Base-by-base conservation (phyloP, 2,329 filamentous ascomycete genomes). In the Aspergillus luchuensis region DNA sequence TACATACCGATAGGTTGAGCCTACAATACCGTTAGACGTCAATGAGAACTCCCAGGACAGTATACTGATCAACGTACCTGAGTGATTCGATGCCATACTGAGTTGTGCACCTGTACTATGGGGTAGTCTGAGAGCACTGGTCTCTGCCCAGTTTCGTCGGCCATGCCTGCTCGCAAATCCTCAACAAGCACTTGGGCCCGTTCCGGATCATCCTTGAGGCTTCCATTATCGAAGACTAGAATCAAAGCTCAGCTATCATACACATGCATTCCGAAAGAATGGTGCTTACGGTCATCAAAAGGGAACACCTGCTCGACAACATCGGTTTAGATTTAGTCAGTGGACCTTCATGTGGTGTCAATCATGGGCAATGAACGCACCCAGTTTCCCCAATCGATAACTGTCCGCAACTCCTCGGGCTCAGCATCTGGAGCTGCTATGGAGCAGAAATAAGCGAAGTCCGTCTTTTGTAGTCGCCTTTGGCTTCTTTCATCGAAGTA, bases 311-410 rank as follows among this genome's bases (percentile, higher is more conserved):
- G 41, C n/a, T 19, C 19, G 19, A 5, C 8, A 25, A 39, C 2
- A n/a, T 8, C 11, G 33, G 5, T 36, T 36, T 36, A 36, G 33
- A 58, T 7, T 48, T n/a, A 33, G 28, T 51, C 7, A 57, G 30
- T 17, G 25, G 5, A 52, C 15, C 7, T 5, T 23, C n/a, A n/a
- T 28, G 39, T 11, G 25, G 8, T 28, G 23, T 49, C 7, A 4
- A 13, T n/a, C 25, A 23, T 48, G 45, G 19, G 33, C 4, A 15
- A 17, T 28, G 10, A 25, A 62, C 62, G 47, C 45, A 63, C 63
- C 66, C 72, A 73, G 54, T 71, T 69, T 19, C 68, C 63, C 71
- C 70, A 74, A 28, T 72, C 71, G 45, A 64, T 64, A 43, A 72
- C 61, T 25, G 66, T 69, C 30, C 65, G 62, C 17, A 69, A 64